Base-by-base conservation (phyloP, 2,329 filamentous ascomycete species). In the Graphiopsis chlorocephala region DNA sequence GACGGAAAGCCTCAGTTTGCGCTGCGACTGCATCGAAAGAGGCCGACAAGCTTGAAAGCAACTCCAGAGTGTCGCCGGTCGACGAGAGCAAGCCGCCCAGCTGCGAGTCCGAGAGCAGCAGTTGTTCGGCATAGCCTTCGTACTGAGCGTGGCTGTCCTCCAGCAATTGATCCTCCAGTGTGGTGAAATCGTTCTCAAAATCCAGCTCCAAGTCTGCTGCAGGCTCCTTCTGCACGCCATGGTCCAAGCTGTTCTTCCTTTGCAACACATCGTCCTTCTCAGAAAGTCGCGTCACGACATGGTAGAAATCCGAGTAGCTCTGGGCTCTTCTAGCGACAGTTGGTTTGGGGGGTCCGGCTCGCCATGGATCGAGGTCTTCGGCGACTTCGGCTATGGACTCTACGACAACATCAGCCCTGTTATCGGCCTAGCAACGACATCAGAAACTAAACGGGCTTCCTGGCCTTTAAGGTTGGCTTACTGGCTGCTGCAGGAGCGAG, bases 1-100 rank as follows among this genome's bases (percentile, higher is more conserved):
- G 87, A 75, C 93, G 91, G 80, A 99, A 98, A 15, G 90, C 89
- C n/a, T 90, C 91, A 0, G 95, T 99, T 79, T 98, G 94, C 11
- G 86, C 83, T 72, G 97, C 93, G 57, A 99, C 94, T 0, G 89
- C 83, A 70, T 89, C 88, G 80, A 99, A 99, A 5, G 93, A 94
- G 71, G 89, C 86, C 15, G 93, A 93, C 17, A 99, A 84, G 0
- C 86, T 88, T 17, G 90, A 89, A 29, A 99, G 84, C 20, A 96
- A 83, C 50, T 88, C 83, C 45, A 99, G 83, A 0, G 93, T 90
- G 20, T 85, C 85, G 63, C 91, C 86, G 1, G 94, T 93, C 74
- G 93, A 92, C 29, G 85, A 81, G 26, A 97, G 84, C 15, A 99
- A 84, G 47, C 86, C 86, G 68, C 93, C 89, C 47, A 99, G 85